A percentile compares a stretch with the other conserved stretches of the same genome.
Evolutionary conservation across 306 rosid genomes (phyloP).

Genomic region (Pyrus pyrifolia): DNA sequence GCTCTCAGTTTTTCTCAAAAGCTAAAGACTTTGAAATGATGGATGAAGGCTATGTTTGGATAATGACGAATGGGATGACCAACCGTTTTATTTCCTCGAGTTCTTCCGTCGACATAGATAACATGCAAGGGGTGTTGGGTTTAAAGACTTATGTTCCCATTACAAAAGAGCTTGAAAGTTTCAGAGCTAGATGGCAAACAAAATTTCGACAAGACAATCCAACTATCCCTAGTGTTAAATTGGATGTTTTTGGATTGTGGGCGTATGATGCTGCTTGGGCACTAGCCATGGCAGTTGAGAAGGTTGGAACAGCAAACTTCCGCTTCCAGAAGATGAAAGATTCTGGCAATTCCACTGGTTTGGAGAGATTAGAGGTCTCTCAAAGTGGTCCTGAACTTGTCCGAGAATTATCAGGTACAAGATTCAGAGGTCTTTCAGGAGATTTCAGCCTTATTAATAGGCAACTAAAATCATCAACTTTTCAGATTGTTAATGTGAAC

Average conservation of each 20-base stretch:
- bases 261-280: slow-evolving; percentile 31
- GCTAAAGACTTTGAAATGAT: too few species aligned
- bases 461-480: slow-evolving; percentile 4
- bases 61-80: too few species aligned
- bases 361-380: slow-evolving; percentile 25
- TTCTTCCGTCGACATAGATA: too few species aligned
- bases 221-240: background rate
- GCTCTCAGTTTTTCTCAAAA: too few species aligned
- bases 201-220: too few species aligned
- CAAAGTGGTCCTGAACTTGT: slow-evolving; percentile 29
- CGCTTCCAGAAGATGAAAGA: background rate
- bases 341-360: slow-evolving; percentile 19
- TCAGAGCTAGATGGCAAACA: too few species aligned
- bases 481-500: slow-evolving; percentile 29
- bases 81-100: too few species aligned
- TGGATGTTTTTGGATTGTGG: slow-evolving; percentile 17
- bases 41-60: too few species aligned
- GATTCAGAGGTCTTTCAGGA: slow-evolving; percentile 24
- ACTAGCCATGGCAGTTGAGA: slow-evolving; percentile 26
- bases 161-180: too few species aligned
- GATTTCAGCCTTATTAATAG: slow-evolving; percentile 8
- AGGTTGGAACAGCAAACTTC: background rate
- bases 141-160: too few species aligned
- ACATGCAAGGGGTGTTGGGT: too few species aligned
- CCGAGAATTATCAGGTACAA: slow-evolving; percentile 17